Conservation (phyloP, 495 filamentous ascomycete genomes). For the Penicillium simplicissimum region DNA sequence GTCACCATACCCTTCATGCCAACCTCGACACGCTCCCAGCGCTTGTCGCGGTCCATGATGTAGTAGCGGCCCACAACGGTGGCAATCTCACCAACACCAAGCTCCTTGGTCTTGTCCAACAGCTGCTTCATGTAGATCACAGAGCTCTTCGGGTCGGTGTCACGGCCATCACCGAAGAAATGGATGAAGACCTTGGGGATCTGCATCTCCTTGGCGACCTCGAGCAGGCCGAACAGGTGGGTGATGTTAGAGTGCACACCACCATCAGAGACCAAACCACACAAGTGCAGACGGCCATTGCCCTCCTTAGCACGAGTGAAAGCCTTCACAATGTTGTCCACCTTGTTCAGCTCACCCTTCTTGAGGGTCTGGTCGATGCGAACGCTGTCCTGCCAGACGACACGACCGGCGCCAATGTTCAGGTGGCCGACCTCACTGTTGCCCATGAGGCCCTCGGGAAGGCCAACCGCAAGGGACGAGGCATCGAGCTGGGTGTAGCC, state of each 20-base stretch:
- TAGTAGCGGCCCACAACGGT: constrained; percentile 96
- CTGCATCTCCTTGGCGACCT: constrained; percentile 82
- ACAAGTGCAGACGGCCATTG: constrained; percentile 89
- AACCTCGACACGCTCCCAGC: constrained; percentile 92
- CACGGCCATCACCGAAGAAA: constrained; percentile 97
- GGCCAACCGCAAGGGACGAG: constrained; percentile 90
- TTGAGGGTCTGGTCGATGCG: constrained; percentile 95
- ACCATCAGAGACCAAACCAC: constrained; percentile 88
- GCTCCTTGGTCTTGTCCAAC: constrained; percentile 72
- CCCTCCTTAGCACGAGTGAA: constrained; percentile 81
- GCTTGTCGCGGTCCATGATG: constrained; percentile 99
- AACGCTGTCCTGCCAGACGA: constrained; percentile 99
- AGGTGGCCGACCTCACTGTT: constrained; percentile 98
- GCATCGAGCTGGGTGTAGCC: constrained; percentile 90
- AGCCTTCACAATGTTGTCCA: constrained; percentile 73
- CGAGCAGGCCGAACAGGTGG: constrained; percentile 82
- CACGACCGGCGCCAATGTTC: constrained; percentile 96
- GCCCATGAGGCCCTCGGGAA: constrained; percentile 97
- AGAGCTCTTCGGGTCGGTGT: constrained; percentile 93
- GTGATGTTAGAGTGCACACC: constrained; percentile 96
- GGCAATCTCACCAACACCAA: constrained; percentile 84
- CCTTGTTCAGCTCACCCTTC: constrained; percentile 77
- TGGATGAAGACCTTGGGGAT: constrained; percentile 94
- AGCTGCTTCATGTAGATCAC: constrained; percentile 84
- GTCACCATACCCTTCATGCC: constrained; percentile 81